Conservation (phyloP, 2,329 filamentous ascomycete genomes). For the Tolypocladium paradoxum region DNA sequence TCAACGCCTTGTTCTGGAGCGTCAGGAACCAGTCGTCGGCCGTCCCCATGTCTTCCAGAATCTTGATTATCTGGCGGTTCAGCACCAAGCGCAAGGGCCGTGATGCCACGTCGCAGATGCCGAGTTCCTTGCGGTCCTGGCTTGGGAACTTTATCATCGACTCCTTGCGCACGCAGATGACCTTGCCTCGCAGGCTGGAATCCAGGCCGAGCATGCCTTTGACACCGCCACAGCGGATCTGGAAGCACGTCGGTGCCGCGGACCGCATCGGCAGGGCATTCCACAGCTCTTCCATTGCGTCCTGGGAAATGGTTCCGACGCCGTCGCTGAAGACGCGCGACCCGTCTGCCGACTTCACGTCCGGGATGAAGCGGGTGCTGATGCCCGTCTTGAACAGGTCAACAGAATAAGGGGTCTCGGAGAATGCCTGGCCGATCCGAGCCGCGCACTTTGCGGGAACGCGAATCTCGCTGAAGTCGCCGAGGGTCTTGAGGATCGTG, state of each 20-base stretch:
- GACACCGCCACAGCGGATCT: conserved; percentile 62
- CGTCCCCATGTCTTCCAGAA: conserved; percentile 68
- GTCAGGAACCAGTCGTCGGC: conserved; percentile 46
- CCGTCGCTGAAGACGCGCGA: conserved; percentile 66
- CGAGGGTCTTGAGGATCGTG: conserved; percentile 35
- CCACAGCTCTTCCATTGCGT: conserved; percentile 51
- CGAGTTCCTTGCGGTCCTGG: conserved; percentile 42
- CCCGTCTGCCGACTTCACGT: conserved; percentile 39
- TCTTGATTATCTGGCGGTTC: conserved; percentile 76
- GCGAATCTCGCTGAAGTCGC: conserved; percentile 38
- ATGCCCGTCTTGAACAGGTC: conserved; percentile 29
- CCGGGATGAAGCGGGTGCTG: conserved; percentile 24
- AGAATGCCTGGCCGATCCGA: conserved; percentile 57
- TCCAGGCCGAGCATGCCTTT: conserved; percentile 76
- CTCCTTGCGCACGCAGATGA: conserved; percentile 48
- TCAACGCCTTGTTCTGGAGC: conserved; percentile 53
- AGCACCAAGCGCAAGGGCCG: conserved; percentile 59
- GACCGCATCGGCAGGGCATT: conserved; percentile 34
- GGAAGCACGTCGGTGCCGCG: conserved; percentile 52
- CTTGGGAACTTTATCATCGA: conserved; percentile 76
- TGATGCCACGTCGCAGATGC: conserved; percentile 61
- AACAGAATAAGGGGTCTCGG: conserved; percentile 59
- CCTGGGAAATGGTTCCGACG: conserved; percentile 59
- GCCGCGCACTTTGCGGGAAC: conserved; percentile 47
- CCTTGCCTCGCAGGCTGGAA: conserved; percentile 41